Evolutionary conservation across 441 rosid genomes (phyloP).

Genomic region (Aquilaria agallochum): DNA sequence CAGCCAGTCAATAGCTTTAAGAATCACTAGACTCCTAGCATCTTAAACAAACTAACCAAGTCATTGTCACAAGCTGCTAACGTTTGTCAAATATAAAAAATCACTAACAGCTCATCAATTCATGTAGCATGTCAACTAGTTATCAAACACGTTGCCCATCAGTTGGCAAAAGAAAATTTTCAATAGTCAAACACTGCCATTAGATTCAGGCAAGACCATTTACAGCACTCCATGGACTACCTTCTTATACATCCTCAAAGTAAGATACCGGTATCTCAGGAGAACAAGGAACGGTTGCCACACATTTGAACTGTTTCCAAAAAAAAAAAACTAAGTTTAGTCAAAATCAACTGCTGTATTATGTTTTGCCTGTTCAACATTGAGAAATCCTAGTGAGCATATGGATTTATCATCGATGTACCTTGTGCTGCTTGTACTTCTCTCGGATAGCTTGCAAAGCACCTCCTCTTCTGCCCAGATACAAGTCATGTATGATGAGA

Average conservation of each 20-base stretch:
- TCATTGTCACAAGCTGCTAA: too few species aligned
- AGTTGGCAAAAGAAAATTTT: too few species aligned
- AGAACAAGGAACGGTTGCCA: constrained; percentile 41
- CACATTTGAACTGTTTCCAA: constrained; percentile 52
- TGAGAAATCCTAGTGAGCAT: not conserved
- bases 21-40: too few species aligned
- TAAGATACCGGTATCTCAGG: constrained; percentile 46
- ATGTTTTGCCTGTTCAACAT: too few species aligned
- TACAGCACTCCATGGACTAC: not conserved
- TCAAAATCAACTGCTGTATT: too few species aligned
- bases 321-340: not conserved
- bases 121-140: too few species aligned
- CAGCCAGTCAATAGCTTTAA: too few species aligned
- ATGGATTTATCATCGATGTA: constrained; percentile 4
- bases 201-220: not conserved
- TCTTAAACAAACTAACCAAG: too few species aligned
- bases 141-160: too few species aligned
- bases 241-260: constrained; percentile 40
- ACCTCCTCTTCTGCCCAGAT: constrained; percentile 56
- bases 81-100: too few species aligned
- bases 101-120: too few species aligned
- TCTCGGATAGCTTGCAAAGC: constrained; percentile 61
- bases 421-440: constrained; percentile 76
- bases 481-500: constrained; percentile 52
- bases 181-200: too few species aligned